These are phyloP conservation scores for Fusarium newnesense DNA, from an alignment of 2,329 filamentous ascomycete species.

Conservation along the genomic window DNA sequence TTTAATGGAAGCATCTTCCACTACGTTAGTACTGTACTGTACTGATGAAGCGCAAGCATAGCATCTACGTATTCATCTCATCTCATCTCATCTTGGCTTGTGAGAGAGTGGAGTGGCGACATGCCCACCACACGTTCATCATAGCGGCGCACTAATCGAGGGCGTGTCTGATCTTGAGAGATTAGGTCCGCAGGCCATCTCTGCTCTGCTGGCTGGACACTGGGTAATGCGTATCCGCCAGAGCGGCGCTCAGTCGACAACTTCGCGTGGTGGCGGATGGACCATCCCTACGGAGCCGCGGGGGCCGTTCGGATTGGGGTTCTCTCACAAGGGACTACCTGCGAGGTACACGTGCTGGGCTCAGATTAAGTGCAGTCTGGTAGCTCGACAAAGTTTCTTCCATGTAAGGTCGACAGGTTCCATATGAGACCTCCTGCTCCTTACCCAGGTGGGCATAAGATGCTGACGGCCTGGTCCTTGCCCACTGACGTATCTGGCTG, in stretches of 20 bases:
- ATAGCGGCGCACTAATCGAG: conserved; percentile 42
- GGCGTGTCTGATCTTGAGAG: conserved; percentile 44
- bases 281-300: conserved; percentile 34
- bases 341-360: conserved; percentile 12
- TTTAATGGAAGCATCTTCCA: not conserved
- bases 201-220: not conserved
- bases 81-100: conserved; percentile 29
- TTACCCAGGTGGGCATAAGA: conserved; percentile 3
- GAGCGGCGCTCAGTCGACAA: conserved; percentile 38
- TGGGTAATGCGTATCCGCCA: conserved; percentile 39
- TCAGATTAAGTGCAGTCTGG: not conserved
- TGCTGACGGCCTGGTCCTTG: conserved; percentile 29
- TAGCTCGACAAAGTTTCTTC: conserved; percentile 8
- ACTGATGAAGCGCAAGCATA: not conserved
- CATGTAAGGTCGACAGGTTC: conserved; percentile 8
- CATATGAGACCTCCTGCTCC: conserved; percentile 1
- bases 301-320: conserved; percentile 28
- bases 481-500: conserved; percentile 43
- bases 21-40: not conserved
- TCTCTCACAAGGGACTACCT: conserved; percentile 6
- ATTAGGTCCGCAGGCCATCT: conserved; percentile 44
- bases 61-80: conserved; percentile 31
- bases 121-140: conserved; percentile 20
- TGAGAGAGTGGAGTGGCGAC: conserved; percentile 24
- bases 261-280: conserved; percentile 43